Evolutionary conservation across 2,329 filamentous ascomycete species (phyloP), one percentile per base, ranked within the genome.

Genomic region (Apiospora marii): DNA sequence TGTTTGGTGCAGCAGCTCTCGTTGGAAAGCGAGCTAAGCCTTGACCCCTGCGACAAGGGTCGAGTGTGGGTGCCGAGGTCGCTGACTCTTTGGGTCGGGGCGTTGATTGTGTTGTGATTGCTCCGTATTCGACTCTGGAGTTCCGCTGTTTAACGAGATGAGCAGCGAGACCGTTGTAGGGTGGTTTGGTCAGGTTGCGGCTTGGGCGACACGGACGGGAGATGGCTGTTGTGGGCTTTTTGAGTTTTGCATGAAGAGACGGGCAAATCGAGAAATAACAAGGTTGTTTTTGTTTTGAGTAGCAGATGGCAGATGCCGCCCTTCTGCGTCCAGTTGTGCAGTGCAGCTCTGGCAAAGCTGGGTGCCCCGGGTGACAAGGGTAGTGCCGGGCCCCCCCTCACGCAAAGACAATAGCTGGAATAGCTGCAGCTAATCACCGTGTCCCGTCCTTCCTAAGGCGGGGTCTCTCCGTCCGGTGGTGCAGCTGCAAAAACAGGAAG

Each of bases 361-460:
- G 58, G 58, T 64, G 58, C 58, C 58, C 58, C 58, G 58, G 58
- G 58, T 37, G 34, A 64, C 58, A 41, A 64, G 58, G 58, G 22
- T 64, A 64, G 19, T 37, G 27, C 34, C 58, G 10, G 58, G 34
- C n/a, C 58, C 19, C 19, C 34, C 58, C 27, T 37, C 53, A 34
- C 34, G 27, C 27, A 30, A 30, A 30, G 27, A 64, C 58, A n/a
- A 41, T 41, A 61, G 58, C 58, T 64, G 58, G 58, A 41, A 41
- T 24, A n/a, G 22, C 58, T 64, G 58, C 58, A 64, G 58, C 58
- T 64, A 64, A 64, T 64, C 58, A 64, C 58, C 34, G 58, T 41
- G 19, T 64, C 34, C 58, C 30, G 58, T 64, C 34, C 58, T 41
- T 41, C 58, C 30, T 24, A 41, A 41, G 58, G 58, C 58, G 58